Evolutionary conservation across 139 green algal species (phyloP).

Genomic region (Chlamydomonas sp.): DNA sequence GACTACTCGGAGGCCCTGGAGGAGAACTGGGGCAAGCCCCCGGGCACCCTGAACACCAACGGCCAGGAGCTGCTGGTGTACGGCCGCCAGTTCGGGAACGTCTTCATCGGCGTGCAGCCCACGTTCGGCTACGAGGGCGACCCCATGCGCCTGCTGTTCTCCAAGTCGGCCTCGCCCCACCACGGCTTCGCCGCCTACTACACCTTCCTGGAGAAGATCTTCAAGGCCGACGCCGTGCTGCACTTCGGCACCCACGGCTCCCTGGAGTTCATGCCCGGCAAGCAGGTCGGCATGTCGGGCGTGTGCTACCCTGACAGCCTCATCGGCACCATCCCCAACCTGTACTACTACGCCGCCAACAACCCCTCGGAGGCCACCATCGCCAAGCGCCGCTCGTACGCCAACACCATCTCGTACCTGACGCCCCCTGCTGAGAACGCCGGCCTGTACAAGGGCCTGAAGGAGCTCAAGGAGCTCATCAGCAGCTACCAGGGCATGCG

Average conservation of each 20-base stretch:
- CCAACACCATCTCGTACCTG: constrained; percentile 99
- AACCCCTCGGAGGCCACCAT: constrained; percentile 99
- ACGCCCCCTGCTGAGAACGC: constrained; percentile 99
- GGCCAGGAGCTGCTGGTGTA: constrained; percentile 97
- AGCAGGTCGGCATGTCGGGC: constrained; percentile 97
- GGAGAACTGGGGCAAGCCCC: constrained; percentile 99
- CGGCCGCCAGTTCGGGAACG: constrained; percentile 97
- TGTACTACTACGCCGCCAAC: constrained; percentile 99
- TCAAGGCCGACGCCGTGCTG: constrained; percentile 96
- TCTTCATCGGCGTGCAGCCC: constrained; percentile 99
- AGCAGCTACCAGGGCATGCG: constrained; percentile 93
- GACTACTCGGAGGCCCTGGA: constrained; percentile 93
- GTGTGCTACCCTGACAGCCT: constrained; percentile 98
- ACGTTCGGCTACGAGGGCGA: constrained; percentile 99
- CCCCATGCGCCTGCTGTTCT: constrained; percentile 99
- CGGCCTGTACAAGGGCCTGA: constrained; percentile 97
- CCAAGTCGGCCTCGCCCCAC: constrained; percentile 91
- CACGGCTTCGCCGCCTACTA: constrained; percentile 99
- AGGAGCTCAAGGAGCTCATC: constrained; percentile 98
- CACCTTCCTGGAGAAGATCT: constrained; percentile 98
- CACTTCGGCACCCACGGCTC: constrained; percentile 99
- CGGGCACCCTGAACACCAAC: constrained; percentile 96
- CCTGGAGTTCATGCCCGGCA: constrained; percentile 99
- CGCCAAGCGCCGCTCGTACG: constrained; percentile 98
- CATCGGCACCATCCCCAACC: constrained; percentile 97